Evolutionary conservation across 1,139 yeast species (phyloP), one percentile per base, ranked within the genome.

Genomic region (Yamadazyma jaroonii): DNA sequence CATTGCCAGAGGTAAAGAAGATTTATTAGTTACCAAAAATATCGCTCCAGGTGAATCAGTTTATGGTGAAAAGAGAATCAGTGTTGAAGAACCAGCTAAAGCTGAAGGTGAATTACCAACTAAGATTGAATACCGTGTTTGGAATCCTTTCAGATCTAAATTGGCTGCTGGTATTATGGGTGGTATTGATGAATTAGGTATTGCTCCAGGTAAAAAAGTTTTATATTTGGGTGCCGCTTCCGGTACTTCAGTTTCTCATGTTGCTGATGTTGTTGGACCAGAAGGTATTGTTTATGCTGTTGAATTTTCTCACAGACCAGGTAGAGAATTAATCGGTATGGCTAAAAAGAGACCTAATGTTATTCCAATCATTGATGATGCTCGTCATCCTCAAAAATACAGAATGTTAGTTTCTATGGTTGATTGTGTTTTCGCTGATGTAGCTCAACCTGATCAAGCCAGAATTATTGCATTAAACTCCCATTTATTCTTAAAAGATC

Each of bases 111-210:
- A 74, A 41, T 94, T 96, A 51, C 84, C 96, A 50, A 89, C 97
- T 61, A 92, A 92, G 78, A 78, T 81, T 47, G 98, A 92, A 74
- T 92, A 92, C 82, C 90, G 98, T 80, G 98, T 92, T 52, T 92
- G 99, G 99, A 92, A 92, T 72, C 98, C 98, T 50, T 92, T 92
- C 84, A 84, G 98, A 84, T 92, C 97, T 49, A 92, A 92, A 81
- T 77, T 92, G 74, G 98, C 98, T 63, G 98, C 98, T 47, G 98
- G 98, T 86, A 87, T 92, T 55, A 86, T 92, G 89, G 98, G 98
- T 72, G 98, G 98, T 83, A 74, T 92, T 56, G 98, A 92, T 65
- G 97, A 94, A 72, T 73, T 94, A 56, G 95, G 89, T 73, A 85
- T 92, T 68, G 95, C 88, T 41, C 98, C 98, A 59, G 98, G 98